These are phyloP conservation scores for Gossypium ekmanianum DNA, from an alignment of 345 rosid species.

Conservation along the genomic window DNA sequence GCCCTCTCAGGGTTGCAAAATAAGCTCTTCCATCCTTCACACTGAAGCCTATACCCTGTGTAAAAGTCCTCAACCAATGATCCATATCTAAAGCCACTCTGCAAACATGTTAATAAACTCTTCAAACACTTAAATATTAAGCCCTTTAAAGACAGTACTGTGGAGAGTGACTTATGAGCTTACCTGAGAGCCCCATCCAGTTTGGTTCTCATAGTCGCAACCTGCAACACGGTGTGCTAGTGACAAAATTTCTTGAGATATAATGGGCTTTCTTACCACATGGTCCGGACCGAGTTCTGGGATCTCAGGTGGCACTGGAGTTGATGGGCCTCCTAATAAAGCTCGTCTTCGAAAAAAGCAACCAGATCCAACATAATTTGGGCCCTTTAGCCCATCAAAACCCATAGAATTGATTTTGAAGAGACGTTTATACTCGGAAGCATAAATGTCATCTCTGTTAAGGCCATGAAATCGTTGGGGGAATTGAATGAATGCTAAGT, in stretches of 20 bases:
- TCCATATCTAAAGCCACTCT: constrained; percentile 69
- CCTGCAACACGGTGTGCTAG: constrained; percentile 53
- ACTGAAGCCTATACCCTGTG: constrained; percentile 50
- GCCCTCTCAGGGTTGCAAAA: constrained; percentile 55
- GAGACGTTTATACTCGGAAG: constrained; percentile 32
- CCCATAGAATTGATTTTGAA: constrained; percentile 46
- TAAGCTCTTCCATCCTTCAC: constrained; percentile 66
- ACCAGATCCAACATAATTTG: constrained; percentile 50
- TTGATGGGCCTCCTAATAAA: constrained; percentile 48
- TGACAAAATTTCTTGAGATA: constrained; percentile 20
- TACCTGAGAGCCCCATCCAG: constrained; percentile 70
- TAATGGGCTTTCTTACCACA: constrained; percentile 29
- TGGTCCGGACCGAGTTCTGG: constrained; percentile 33
- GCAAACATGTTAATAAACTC: constrained; percentile 7
- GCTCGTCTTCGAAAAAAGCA: constrained; percentile 56
- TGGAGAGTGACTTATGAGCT: background rate
- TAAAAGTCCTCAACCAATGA: constrained; percentile 66
- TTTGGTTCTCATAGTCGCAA: constrained; percentile 45
- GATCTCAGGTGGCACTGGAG: constrained; percentile 26
- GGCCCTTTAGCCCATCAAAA: constrained; percentile 46
- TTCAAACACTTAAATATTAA: background rate
- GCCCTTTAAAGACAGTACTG: background rate
- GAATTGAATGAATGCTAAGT: constrained; percentile 52
- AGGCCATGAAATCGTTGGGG: constrained; percentile 60
- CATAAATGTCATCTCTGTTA: constrained; percentile 54